A percentile compares a stretch with the other conserved stretches of the same genome.
Conservation (phyloP, 108 stramenopile species). For the Pseudonitzschia pungens region DNA sequence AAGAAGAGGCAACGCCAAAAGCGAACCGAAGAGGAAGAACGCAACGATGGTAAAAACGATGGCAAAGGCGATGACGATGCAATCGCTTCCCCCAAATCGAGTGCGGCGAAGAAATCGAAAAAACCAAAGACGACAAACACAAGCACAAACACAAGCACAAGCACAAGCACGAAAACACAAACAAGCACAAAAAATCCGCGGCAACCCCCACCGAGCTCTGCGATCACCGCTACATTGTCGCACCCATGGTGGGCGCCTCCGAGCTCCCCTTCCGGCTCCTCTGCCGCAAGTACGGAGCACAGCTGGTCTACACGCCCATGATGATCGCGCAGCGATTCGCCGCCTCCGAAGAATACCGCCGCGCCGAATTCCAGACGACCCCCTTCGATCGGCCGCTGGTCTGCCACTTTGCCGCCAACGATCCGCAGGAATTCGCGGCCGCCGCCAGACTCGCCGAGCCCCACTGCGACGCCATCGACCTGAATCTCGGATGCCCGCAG, state of each 20-base stretch:
- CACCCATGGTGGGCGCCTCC: conserved; percentile 97
- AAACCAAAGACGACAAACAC: too few species aligned
- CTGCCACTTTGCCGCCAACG: conserved; percentile 87
- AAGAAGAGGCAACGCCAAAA: conserved; percentile 7
- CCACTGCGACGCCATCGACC: conserved; percentile 87
- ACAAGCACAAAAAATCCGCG: too few species aligned
- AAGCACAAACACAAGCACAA: too few species aligned
- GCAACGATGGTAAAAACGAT: background rate
- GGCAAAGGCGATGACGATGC: too few species aligned
- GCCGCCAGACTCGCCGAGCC: conserved; percentile 60
- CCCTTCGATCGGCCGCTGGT: conserved; percentile 88
- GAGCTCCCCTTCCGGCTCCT: conserved; percentile 90
- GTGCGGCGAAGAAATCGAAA: background rate
- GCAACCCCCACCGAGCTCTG: background rate
- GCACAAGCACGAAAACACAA: background rate
- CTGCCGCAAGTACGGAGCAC: conserved; percentile 92
- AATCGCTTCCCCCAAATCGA: too few species aligned
- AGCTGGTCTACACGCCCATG: conserved; percentile 97
- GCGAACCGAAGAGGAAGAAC: background rate
- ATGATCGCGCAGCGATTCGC: conserved; percentile 82
- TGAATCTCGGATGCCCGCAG: conserved; percentile 94
- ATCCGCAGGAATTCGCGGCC: conserved; percentile 64
- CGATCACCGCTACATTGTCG: conserved; percentile 63
- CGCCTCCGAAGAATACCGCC: conserved; percentile 46
- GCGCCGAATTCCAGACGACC: conserved; percentile 75